A percentile compares a stretch with the other conserved stretches of the same genome.
phyloP scores from a whole-genome alignment of 352 stramenopile genomes.

The Globisporangium perplexum region DNA sequence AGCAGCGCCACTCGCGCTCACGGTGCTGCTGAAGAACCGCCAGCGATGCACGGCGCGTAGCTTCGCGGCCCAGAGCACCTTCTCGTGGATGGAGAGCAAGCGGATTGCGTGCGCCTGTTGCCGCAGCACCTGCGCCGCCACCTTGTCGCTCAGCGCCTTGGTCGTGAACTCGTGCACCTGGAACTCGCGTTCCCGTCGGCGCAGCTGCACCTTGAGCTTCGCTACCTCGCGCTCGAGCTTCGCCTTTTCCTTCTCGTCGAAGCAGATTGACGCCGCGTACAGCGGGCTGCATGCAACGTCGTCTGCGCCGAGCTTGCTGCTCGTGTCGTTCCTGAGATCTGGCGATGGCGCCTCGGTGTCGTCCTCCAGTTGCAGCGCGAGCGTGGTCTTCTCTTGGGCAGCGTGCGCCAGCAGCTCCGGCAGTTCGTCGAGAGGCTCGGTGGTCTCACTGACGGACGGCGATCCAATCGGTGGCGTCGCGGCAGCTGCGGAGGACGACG shows the following conservation, averaged over 20 bases:
- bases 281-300: slow-evolving; percentile 2
- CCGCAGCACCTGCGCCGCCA: slow-evolving; percentile 5
- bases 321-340: neutral
- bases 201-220: slow-evolving; percentile 26
- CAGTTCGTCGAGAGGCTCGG: neutral
- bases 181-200: slow-evolving; percentile 30
- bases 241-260: slow-evolving; percentile 29
- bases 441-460: too few relatives aligned
- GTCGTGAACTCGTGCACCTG: slow-evolving; percentile 12
- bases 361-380: neutral
- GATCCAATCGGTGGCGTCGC: neutral
- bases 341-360: neutral
- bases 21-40: slow-evolving; percentile 12
- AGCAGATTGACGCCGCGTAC: slow-evolving; percentile 15
- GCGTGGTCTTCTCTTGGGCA: neutral
- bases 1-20: neutral
- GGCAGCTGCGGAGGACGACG: neutral
- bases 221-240: slow-evolving; percentile 31
- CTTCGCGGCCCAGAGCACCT: slow-evolving; percentile 15
- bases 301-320: neutral
- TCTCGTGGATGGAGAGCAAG: slow-evolving; percentile 23
- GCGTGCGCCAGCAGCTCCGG: too few relatives aligned
- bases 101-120: slow-evolving; percentile 30
- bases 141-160: slow-evolving; percentile 11
- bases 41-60: slow-evolving; percentile 30